Evolutionary conservation across 2,329 filamentous ascomycete species (phyloP).

Genomic region (Penicillium thymicola): DNA sequence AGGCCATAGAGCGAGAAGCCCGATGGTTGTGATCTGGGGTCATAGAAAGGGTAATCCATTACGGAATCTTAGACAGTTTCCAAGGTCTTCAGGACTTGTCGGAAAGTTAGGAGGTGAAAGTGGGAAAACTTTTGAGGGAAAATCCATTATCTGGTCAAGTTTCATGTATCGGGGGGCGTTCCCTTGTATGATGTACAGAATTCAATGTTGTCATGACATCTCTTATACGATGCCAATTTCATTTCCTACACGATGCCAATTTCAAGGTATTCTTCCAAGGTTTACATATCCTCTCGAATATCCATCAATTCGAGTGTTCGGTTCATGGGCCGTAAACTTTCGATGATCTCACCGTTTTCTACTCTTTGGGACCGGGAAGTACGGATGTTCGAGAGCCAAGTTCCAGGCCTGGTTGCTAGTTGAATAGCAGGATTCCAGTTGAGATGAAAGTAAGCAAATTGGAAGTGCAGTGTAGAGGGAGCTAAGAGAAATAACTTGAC

Average conservation of each 20-base stretch:
- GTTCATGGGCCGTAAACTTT: neutral
- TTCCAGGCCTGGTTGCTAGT: neutral
- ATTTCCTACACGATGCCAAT: neutral
- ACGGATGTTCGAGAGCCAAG: neutral
- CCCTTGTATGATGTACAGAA: neutral
- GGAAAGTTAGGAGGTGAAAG: neutral
- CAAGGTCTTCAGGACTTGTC: neutral
- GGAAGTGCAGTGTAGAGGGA: constrained; percentile 10
- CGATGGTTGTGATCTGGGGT: constrained; percentile 37
- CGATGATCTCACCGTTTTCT: constrained; percentile 1
- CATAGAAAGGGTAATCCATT: constrained; percentile 60
- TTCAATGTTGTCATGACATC: neutral
- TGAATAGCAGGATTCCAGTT: neutral
- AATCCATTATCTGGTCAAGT: neutral
- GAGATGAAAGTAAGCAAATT: neutral
- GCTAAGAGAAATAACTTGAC: constrained; percentile 20
- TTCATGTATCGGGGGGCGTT: neutral
- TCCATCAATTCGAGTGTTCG: neutral
- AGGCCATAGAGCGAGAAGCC: constrained; percentile 50
- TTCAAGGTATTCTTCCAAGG: neutral
- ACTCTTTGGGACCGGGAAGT: neutral
- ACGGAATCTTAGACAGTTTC: neutral
- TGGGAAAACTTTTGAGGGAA: neutral
- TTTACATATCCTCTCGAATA: neutral
- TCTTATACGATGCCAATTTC: neutral